Evolutionary conservation across 202 grass and related monocot species (phyloP).

Genomic region (Sporobolus alterniflorus): DNA sequence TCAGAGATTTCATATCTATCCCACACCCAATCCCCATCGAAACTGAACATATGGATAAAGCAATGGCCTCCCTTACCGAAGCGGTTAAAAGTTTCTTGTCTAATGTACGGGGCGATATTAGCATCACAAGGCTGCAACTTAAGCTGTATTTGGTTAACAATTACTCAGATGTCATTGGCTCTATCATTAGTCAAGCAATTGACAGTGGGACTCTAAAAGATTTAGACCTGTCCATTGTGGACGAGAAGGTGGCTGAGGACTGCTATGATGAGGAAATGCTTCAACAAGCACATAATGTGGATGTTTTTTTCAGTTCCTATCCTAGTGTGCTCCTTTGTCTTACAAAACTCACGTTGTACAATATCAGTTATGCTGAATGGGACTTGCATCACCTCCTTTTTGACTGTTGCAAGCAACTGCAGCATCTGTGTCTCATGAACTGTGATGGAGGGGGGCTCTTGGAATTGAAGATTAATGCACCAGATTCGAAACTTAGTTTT

Average conservation of each 20-base stretch:
- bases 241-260: not conserved
- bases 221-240: not conserved
- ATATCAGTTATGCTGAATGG: not conserved
- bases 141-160: not conserved
- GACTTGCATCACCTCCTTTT: constrained; percentile 15
- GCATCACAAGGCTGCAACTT: not conserved
- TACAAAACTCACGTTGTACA: not conserved
- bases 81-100: not conserved
- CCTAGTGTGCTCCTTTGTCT: not conserved
- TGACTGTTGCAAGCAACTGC: constrained; percentile 30
- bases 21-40: not conserved
- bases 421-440: not conserved
- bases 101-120: not conserved
- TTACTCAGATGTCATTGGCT: not conserved
- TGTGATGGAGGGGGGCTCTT: not conserved
- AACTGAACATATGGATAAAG: not conserved
- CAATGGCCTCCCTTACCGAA: not conserved
- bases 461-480: not conserved
- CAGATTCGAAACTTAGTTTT: not conserved
- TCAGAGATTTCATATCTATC: not conserved
- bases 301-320: not conserved
- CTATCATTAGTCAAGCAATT: not conserved
- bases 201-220: not conserved
- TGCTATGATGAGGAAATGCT: not conserved
- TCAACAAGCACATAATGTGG: not conserved